Base-by-base conservation (phyloP, 257 asterid species). In the Capsicum rhomboideum region DNA sequence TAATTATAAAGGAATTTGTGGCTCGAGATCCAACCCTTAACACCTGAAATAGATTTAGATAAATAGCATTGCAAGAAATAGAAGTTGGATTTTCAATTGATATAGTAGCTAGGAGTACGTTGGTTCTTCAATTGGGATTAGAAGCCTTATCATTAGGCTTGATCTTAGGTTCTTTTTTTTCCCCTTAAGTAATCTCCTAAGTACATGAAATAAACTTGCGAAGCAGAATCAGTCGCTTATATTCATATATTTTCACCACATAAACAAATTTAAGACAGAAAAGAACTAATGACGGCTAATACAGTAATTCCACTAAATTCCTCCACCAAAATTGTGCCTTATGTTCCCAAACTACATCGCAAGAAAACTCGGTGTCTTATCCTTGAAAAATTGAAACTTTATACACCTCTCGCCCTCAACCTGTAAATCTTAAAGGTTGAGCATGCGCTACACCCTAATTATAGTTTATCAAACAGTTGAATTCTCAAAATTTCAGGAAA, bases 341-440 rank as follows among this genome's bases (percentile, higher is more conserved):
- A 54, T 79, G 84, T n/a, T n/a, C n/a, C 94, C 91, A 90, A 92
- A 94, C 83, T 90, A 87, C 79, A 86, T 89, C 92, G 79, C 64
- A 83, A 34, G 75, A 66, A 71, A 83, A 86, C 91, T 87, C 85
- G 12, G 82, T 82, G 85, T 64, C 90, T 85, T 71, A 79, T 82
- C 89, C 89, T 72, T 66, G 66, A 74, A 83, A 85, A 83, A 37
- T 91, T 86, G 82, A 83, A 87, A 82, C 75, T 63, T 84, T 82
- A 40, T 86, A 85, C 88, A 64, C 86, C 83, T 81, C 66, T 23
- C 79, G 69, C 71, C 34, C 87, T 86, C 80, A 61, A 75, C 80
- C 85, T 56, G 82, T 82, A 55, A 79, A 83, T 68, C 82, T 83
- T 68, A 72, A 52, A 78, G 85, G 86, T 59, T 64, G 88, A 77